Evolutionary conservation across 2,329 filamentous ascomycete species (phyloP).

Genomic region (Nothophoma quercina): DNA sequence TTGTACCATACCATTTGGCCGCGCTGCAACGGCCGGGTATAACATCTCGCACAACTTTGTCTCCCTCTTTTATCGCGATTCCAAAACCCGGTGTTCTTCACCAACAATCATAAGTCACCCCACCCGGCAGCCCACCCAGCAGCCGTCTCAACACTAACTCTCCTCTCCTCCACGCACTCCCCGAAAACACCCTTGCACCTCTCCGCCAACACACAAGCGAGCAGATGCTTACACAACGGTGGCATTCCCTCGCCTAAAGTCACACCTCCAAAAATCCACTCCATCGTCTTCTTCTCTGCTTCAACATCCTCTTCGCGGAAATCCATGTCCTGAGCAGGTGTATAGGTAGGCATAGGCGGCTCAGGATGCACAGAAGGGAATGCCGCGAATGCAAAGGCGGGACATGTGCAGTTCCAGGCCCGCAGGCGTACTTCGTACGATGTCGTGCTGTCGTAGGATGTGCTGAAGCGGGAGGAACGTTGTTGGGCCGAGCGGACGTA

Average conservation of each 20-base stretch:
- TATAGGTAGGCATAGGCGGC: constrained; percentile 8
- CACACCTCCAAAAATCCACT: constrained; percentile 25
- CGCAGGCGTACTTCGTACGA: constrained; percentile 74
- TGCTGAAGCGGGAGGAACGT: constrained; percentile 46
- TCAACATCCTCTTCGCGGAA: background rate
- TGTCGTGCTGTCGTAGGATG: constrained; percentile 37
- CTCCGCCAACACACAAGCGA: constrained; percentile 81
- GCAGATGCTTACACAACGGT: constrained; percentile 83
- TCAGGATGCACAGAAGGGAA: constrained; percentile 57
- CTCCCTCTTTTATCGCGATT: too few species aligned
- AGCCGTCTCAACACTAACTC: constrained; percentile 69
- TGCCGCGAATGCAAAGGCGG: constrained; percentile 78
- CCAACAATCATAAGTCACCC: constrained; percentile 28
- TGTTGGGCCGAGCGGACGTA: constrained; percentile 68
- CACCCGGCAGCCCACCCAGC: constrained; percentile 69
- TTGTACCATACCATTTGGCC: constrained; percentile 1
- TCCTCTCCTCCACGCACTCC: constrained; percentile 62
- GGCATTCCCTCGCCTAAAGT: constrained; percentile 51
- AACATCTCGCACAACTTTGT: constrained; percentile 16
- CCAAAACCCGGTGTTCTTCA: too few species aligned
- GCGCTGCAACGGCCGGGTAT: constrained; percentile 35
- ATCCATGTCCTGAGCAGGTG: background rate
- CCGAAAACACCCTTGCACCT: constrained; percentile 67
- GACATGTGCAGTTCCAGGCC: constrained; percentile 91
- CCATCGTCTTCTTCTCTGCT: background rate